Evolutionary conservation across 345 rosid genomes (phyloP).

Genomic region (Corymbia maculata): DNA sequence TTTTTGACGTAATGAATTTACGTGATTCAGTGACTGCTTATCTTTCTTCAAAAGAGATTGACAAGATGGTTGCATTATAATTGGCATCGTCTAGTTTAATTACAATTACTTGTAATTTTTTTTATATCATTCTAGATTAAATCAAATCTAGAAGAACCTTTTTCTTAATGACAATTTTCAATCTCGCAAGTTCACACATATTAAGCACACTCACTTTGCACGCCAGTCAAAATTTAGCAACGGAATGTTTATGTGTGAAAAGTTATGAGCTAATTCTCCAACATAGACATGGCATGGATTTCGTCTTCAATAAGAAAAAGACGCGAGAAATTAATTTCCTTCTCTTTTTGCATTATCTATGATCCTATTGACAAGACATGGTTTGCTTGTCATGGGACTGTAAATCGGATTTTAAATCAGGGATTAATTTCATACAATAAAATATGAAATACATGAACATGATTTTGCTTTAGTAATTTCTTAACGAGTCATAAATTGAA

Average conservation of each 20-base stretch:
- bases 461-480: not conserved
- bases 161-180: not conserved
- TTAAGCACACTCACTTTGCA: not conserved
- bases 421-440: not conserved
- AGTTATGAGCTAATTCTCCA: not conserved
- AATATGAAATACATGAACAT: not conserved
- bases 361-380: not conserved
- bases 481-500: not conserved
- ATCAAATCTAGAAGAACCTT: not conserved
- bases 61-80: accelerated
- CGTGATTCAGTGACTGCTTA: not conserved
- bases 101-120: not conserved
- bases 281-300: not conserved
- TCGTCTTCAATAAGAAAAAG: not conserved
- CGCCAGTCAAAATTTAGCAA: not conserved
- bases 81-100: not conserved
- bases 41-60: not conserved
- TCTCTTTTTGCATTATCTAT: not conserved
- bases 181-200: not conserved
- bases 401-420: not conserved
- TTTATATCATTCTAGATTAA: not conserved
- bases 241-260: not conserved
- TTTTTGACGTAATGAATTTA: not conserved
- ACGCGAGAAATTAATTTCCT: not conserved
- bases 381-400: not conserved